Conservation (phyloP, 495 filamentous ascomycete species). For the Podospora anserina region DNA sequence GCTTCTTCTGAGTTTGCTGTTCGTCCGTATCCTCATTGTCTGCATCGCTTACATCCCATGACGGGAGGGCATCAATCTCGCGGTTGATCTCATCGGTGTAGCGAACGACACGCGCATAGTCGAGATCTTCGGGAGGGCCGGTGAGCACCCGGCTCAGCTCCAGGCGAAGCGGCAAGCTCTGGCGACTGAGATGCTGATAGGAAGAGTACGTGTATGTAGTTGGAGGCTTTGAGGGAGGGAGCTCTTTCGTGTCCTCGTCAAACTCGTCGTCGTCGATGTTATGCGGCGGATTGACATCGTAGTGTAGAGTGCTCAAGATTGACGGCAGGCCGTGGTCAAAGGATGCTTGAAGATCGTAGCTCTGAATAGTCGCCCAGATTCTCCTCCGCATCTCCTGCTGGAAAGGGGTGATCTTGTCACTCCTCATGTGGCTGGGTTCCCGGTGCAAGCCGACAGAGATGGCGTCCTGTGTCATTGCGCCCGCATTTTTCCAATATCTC, state of each 20-base stretch:
- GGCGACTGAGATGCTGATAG: slow-evolving; percentile 42
- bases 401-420: slow-evolving; percentile 42
- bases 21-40: not conserved
- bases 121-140: slow-evolving; percentile 32
- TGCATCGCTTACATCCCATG: slow-evolving; percentile 36
- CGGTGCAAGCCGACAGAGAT: slow-evolving; percentile 56
- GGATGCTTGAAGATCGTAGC: slow-evolving; percentile 58
- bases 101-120: slow-evolving; percentile 44
- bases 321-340: slow-evolving; percentile 58
- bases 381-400: slow-evolving; percentile 63
- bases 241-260: slow-evolving; percentile 38
- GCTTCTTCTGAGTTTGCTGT: slow-evolving; percentile 27
- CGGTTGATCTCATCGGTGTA: slow-evolving; percentile 46
- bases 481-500: slow-evolving; percentile 54
- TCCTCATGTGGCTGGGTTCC: slow-evolving; percentile 41
- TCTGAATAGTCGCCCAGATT: slow-evolving; percentile 62
- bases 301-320: slow-evolving; percentile 38
- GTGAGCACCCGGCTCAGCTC: slow-evolving; percentile 41
- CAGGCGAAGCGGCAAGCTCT: slow-evolving; percentile 39
- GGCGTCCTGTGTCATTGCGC: slow-evolving; percentile 54
- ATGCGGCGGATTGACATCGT: slow-evolving; percentile 37
- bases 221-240: slow-evolving; percentile 34
- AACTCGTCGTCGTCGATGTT: slow-evolving; percentile 48
- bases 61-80: slow-evolving; percentile 43
- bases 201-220: slow-evolving; percentile 41